Evolutionary conservation across 306 rosid genomes (phyloP), one percentile per base, ranked within the genome.

Genomic region (Cicer judaicum): DNA sequence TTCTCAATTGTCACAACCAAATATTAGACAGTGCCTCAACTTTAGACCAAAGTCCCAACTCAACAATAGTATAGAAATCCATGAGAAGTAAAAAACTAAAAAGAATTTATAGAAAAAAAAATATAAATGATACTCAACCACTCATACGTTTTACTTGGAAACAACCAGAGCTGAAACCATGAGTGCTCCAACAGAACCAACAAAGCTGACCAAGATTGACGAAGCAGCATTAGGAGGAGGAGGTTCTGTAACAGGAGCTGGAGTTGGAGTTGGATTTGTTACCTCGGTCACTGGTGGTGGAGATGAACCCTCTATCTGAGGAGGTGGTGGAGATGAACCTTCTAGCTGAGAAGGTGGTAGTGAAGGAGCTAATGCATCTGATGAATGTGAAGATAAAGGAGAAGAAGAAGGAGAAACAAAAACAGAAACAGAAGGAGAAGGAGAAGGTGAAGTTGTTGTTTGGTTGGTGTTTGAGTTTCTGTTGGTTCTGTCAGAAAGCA

Each of bases 111-210:
- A 48, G 59, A 2, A 55, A 40, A 68, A 59, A 15, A 8, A 40
- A 12, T 1, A 49, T 46, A 43, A 50, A 79, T 39, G n/a, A 18
- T 53, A 61, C 77, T 47, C 56, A 73, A 39, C 38, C 77, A 67
- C 71, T 60, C 72, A 59, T 61, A 76, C 55, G 40, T 52, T 71
- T 24, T 70, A 64, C 68, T 78, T 64, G 86, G 82, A 84, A 66
- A 36, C 81, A 63, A 80, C 12, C 64, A 87, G 69, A 73, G 85
- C 76, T 7, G 89, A 81, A 39, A 89, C 92, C 71, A 81, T 77
- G 86, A 89, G 74, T n/a, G 91, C 96, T 81, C 93, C 98, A 61
- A 85, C 16, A 81, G 76, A 82, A 50, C 87, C 86, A 40, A 85
- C 72, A 54, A 81, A 78, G 78, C 80, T 75, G n/a, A 87, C 41